phyloP scores from a whole-genome alignment of 352 stramenopile species.

The Globisporangium acanthophoron region DNA sequence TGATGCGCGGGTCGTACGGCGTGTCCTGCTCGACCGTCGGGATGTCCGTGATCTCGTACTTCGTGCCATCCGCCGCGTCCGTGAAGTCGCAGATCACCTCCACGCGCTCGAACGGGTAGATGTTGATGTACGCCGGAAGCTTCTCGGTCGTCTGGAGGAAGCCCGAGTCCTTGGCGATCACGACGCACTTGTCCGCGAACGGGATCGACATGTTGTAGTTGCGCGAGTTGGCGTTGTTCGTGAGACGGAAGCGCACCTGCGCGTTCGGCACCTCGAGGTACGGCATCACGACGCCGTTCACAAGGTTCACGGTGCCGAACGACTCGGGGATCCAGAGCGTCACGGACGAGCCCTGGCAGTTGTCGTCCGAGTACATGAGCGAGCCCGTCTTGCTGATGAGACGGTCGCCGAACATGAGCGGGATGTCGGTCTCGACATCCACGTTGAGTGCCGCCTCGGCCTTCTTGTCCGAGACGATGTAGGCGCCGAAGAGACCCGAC shows the following conservation, averaged over 20 bases:
- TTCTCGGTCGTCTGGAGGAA: constrained; percentile 37
- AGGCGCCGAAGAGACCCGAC: constrained; percentile 51
- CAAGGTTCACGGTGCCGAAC: constrained; percentile 51
- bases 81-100: constrained; percentile 63
- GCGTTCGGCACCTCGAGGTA: constrained; percentile 52
- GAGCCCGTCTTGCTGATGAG: constrained; percentile 44
- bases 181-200: constrained; percentile 51
- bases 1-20: constrained; percentile 44
- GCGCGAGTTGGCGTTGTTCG: constrained; percentile 56
- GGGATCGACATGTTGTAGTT: constrained; percentile 75
- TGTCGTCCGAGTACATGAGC: constrained; percentile 68
- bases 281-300: constrained; percentile 70
- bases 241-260: constrained; percentile 56
- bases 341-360: constrained; percentile 28
- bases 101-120: constrained; percentile 57
- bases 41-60: constrained; percentile 41
- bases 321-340: constrained; percentile 60
- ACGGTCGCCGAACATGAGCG: constrained; percentile 44
- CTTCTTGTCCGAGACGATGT: constrained; percentile 52
- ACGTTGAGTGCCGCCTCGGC: constrained; percentile 45
- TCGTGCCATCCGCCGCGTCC: constrained; percentile 27
- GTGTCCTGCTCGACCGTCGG: constrained; percentile 32
- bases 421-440: constrained; percentile 50
- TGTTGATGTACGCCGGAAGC: constrained; percentile 20
- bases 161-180: constrained; percentile 61